phyloP scores from a whole-genome alignment of 192 early-diverging fungal species.

The Mycoemilia scoparia region DNA sequence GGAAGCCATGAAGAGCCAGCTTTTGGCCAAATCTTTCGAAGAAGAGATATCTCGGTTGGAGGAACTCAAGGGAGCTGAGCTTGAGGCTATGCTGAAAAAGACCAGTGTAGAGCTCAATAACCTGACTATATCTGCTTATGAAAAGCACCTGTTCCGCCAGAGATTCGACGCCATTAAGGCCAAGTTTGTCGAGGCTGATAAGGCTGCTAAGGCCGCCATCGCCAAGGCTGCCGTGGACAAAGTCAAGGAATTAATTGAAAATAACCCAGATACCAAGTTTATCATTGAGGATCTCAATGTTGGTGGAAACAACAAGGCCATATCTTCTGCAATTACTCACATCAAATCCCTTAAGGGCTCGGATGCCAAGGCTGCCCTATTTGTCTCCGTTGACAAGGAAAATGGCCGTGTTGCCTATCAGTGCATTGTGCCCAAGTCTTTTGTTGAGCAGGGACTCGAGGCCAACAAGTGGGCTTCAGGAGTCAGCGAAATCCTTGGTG shows the following conservation, averaged over 20 bases:
- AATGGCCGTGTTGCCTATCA: constrained; percentile 56
- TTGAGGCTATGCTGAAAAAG: constrained; percentile 65
- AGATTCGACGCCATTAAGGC: constrained; percentile 59
- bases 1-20: constrained; percentile 56
- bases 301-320: constrained; percentile 70
- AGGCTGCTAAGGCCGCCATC: constrained; percentile 67
- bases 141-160: constrained; percentile 57
- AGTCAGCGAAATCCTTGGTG: constrained; percentile 66
- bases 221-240: constrained; percentile 64
- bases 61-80: constrained; percentile 32
- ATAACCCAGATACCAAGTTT: constrained; percentile 31
- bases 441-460: constrained; percentile 63
- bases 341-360: constrained; percentile 53
- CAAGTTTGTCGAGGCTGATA: constrained; percentile 72
- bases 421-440: constrained; percentile 62
- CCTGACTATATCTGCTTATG: constrained; percentile 55
- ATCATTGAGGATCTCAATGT: constrained; percentile 42
- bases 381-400: constrained; percentile 56
- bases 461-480: constrained; percentile 81
- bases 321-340: constrained; percentile 54
- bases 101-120: constrained; percentile 64
- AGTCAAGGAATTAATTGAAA: constrained; percentile 53
- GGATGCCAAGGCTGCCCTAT: constrained; percentile 68
- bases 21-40: constrained; percentile 48
- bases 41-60: constrained; percentile 40